Percentiles rank a stretch among this genome's conserved stretches.
These are phyloP conservation scores for Saccharomyces cerevisiae DNA, from an alignment of 805 yeast genomes.

Conservation along the genomic window DNA sequence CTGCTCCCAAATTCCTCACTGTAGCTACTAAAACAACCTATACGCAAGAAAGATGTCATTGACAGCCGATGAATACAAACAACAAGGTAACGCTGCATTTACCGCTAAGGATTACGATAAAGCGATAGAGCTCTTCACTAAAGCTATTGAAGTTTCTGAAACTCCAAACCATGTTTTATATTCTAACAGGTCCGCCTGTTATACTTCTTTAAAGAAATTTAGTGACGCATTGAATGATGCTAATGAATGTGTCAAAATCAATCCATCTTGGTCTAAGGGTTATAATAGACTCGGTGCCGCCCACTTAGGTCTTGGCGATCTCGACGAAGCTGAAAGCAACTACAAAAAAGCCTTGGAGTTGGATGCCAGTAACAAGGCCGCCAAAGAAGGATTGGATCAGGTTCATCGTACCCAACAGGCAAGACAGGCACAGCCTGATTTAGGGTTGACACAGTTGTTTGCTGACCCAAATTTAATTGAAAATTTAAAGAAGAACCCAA, in stretches of 20 bases:
- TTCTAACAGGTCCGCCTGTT: constrained; percentile 90
- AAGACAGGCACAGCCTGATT: constrained; percentile 49
- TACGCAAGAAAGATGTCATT: constrained; percentile 9
- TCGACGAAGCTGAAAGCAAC: constrained; percentile 62
- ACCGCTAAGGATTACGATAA: constrained; percentile 73
- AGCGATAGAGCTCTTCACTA: constrained; percentile 73
- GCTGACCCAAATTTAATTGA: constrained; percentile 70
- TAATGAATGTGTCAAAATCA: constrained; percentile 68
- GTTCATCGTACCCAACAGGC: constrained; percentile 54
- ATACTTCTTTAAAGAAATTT: constrained; percentile 72
- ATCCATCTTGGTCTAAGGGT: constrained; percentile 91
- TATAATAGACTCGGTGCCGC: constrained; percentile 93
- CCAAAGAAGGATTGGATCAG: constrained; percentile 68
- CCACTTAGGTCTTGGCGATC: constrained; percentile 72
- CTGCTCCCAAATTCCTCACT: neutral
- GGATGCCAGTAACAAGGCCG: constrained; percentile 78
- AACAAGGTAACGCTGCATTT: constrained; percentile 90
- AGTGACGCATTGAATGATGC: constrained; percentile 78
- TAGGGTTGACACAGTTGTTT: constrained; percentile 73
- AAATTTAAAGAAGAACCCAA: constrained; percentile 74
- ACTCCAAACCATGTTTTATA: constrained; percentile 84
- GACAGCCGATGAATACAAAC: constrained; percentile 73
- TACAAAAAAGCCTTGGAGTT: constrained; percentile 74
- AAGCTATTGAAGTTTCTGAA: constrained; percentile 79
- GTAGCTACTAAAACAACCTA: neutral